These are phyloP conservation scores for Fusarium anthophilum DNA, from an alignment of 2,329 filamentous ascomycete genomes.

Conservation along the genomic window DNA sequence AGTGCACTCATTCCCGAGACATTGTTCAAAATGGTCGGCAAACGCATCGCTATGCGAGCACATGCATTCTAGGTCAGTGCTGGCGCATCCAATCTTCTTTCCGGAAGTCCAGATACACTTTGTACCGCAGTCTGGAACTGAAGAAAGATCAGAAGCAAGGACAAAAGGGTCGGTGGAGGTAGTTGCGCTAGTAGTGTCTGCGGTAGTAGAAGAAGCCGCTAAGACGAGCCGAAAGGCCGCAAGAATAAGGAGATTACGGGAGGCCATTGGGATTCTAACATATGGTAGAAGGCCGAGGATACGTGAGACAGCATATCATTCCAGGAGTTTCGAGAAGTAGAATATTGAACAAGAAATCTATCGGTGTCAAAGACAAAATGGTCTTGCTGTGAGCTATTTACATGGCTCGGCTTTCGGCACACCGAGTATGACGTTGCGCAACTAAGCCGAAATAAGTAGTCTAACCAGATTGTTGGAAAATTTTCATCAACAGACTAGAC, in stretches of 20 bases:
- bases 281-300: too few relatives aligned
- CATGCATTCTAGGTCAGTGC: neutral
- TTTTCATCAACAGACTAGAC: neutral
- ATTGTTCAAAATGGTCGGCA: neutral
- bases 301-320: neutral
- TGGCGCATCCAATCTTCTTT: neutral
- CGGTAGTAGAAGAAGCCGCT: neutral
- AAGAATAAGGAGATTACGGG: neutral
- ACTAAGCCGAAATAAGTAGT: neutral
- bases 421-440: neutral
- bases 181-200: neutral
- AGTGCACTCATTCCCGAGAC: neutral
- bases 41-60: neutral
- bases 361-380: neutral
- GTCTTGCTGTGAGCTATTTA: neutral
- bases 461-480: neutral
- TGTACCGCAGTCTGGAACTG: neutral
- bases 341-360: neutral
- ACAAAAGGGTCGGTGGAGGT: neutral
- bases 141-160: neutral
- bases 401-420: neutral
- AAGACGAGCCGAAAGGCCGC: neutral
- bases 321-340: neutral
- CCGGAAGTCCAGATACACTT: neutral
- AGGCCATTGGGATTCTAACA: neutral